phyloP scores from a whole-genome alignment of 495 filamentous ascomycete genomes.

The Hypoxylon crocopeplum region DNA sequence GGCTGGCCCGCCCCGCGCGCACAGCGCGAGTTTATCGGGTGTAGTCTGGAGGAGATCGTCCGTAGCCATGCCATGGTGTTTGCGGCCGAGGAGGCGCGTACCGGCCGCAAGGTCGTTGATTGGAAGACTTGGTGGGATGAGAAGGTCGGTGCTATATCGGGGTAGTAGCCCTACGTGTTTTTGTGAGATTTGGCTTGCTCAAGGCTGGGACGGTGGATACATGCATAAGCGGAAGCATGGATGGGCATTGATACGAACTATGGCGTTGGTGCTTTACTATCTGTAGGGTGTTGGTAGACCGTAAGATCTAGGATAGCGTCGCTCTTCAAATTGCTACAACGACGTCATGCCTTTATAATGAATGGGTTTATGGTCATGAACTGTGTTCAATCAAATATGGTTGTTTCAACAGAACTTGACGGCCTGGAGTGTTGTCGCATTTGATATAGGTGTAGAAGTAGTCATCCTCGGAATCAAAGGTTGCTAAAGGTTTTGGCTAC shows the following conservation, averaged over 20 bases:
- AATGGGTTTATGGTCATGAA: too few species aligned
- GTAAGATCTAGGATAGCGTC: too few species aligned
- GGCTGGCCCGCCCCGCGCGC: constrained; percentile 72
- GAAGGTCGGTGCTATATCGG: constrained; percentile 46
- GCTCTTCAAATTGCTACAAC: too few species aligned
- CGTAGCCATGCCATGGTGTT: constrained; percentile 93
- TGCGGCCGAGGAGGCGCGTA: constrained; percentile 87
- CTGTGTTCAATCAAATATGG: too few species aligned
- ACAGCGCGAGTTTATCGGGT: constrained; percentile 78
- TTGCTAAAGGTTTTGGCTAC: too few species aligned
- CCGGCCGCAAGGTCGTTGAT: constrained; percentile 69
- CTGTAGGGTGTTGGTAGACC: too few species aligned
- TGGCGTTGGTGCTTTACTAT: too few species aligned
- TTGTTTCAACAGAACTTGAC: too few species aligned
- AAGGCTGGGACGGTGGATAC: neutral
- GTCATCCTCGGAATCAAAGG: too few species aligned
- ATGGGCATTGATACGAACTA: neutral
- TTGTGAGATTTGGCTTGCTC: neutral
- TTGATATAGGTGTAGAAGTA: too few species aligned
- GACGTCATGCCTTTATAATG: too few species aligned
- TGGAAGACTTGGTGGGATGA: constrained; percentile 83
- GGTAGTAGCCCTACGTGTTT: neutral
- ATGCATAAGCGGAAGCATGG: neutral
- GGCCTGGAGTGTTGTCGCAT: too few species aligned
- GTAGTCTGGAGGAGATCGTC: constrained; percentile 82